Evolutionary conservation across 257 asterid species (phyloP).

Genomic region (Handroanthus guayacan): DNA sequence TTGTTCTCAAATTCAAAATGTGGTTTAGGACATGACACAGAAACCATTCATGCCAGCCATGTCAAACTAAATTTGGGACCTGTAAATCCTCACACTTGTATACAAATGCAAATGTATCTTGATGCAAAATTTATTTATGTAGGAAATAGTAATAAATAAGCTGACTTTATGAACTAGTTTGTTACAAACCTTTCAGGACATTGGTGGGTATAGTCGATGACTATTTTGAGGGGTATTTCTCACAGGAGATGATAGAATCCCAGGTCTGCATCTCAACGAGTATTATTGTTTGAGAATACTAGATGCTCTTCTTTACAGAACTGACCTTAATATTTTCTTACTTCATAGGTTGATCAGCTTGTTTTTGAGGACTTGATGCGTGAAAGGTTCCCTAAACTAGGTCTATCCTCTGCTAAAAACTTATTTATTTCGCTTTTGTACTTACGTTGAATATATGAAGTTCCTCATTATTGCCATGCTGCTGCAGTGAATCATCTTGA

Average conservation of each 20-base stretch:
- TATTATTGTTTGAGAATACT: conserved; percentile 22
- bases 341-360: conserved; percentile 84
- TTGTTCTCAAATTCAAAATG: not conserved
- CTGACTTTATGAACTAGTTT: conserved; percentile 45
- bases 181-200: conserved; percentile 69
- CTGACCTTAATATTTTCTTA: conserved; percentile 23
- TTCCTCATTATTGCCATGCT: conserved; percentile 34
- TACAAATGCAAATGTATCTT: conserved; percentile 32
- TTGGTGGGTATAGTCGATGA: conserved; percentile 90
- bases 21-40: conserved; percentile 3
- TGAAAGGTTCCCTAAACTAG: conserved; percentile 88
- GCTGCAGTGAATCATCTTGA: conserved; percentile 88
- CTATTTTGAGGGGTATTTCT: conserved; percentile 86
- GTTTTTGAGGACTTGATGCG: conserved; percentile 94
- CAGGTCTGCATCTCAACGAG: conserved; percentile 61
- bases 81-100: conserved; percentile 15
- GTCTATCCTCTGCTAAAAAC: conserved; percentile 51
- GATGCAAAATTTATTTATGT: conserved; percentile 7
- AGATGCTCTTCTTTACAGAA: conserved; percentile 31
- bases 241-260: conserved; percentile 93
- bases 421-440: conserved; percentile 20
- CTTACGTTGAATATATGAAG: conserved; percentile 16
- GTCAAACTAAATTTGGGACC: conserved; percentile 25
- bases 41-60: conserved; percentile 12
- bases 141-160: conserved; percentile 30